Evolutionary conservation across 1,284 basidiomycete genomes (phyloP).

Genomic region (Mrakiaceae sp.): DNA sequence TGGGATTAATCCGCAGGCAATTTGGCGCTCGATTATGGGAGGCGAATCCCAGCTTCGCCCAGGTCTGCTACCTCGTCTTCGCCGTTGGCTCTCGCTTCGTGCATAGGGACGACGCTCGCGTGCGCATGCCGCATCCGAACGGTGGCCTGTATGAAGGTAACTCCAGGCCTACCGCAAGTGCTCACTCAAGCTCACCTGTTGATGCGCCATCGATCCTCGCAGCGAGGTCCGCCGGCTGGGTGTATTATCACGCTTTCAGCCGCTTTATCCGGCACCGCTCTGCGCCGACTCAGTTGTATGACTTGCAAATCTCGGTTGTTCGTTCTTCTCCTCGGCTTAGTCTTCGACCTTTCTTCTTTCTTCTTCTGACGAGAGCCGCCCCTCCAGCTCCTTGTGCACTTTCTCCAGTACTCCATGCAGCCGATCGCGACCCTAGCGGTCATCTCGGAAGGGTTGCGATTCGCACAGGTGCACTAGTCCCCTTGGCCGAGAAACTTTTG

Average conservation of each 20-base stretch:
- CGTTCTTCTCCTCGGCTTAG: too few species aligned
- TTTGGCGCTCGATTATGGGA: slow-evolving; percentile 9
- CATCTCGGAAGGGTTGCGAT: slow-evolving; percentile 12
- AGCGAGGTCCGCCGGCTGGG: too few species aligned
- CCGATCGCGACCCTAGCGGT: slow-evolving; percentile 12
- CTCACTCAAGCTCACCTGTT: not conserved
- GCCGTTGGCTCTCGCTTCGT: not conserved
- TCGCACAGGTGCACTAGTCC: not conserved
- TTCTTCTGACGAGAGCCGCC: too few species aligned
- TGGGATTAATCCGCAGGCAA: not conserved
- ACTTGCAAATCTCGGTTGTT: slow-evolving; percentile 11
- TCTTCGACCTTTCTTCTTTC: too few species aligned
- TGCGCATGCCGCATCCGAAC: not conserved
- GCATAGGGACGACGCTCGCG: slow-evolving; percentile 8
- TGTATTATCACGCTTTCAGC: slow-evolving; percentile 11
- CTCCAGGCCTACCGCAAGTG: not conserved
- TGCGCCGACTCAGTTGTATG: slow-evolving; percentile 16
- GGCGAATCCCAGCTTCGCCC: slow-evolving; percentile 14
- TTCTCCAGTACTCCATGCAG: slow-evolving; percentile 8
- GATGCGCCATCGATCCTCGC: too few species aligned
- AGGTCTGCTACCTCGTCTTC: slow-evolving; percentile 13
- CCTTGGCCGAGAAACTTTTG: too few species aligned
- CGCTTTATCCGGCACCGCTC: slow-evolving; percentile 14
- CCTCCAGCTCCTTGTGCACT: slow-evolving; percentile 11
- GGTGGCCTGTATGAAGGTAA: too few species aligned